These are phyloP conservation scores for Lepidium sativum DNA, from an alignment of 345 rosid genomes.

Conservation along the genomic window DNA sequence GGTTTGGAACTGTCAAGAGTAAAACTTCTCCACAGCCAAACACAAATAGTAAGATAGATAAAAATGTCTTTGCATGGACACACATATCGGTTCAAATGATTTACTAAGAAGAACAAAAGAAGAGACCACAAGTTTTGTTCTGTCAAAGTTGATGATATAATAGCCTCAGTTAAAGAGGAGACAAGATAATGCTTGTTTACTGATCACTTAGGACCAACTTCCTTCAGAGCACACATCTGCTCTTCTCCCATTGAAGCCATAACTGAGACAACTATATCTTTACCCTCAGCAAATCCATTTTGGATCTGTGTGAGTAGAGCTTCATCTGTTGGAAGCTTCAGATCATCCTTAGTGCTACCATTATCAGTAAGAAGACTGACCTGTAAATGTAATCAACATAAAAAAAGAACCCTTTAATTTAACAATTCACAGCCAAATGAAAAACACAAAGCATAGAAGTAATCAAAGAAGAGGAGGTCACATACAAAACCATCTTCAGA, in stretches of 20 bases:
- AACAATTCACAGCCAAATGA: not conserved
- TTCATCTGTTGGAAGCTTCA: conserved; percentile 71
- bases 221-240: too few species aligned
- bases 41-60: conserved; percentile 1
- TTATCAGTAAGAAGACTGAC: conserved; percentile 62
- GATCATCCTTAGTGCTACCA: conserved; percentile 68
- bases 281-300: conserved; percentile 60
- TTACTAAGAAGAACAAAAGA: not conserved
- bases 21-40: not conserved
- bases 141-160: too few species aligned
- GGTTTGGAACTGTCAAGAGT: not conserved
- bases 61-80: not conserved
- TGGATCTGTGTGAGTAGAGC: conserved; percentile 53
- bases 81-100: not conserved
- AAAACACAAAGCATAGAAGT: not conserved
- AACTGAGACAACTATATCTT: conserved; percentile 60
- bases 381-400: conserved; percentile 20
- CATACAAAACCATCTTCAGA: conserved; percentile 78
- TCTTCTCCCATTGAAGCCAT: conserved; percentile 66
- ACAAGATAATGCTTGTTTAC: too few species aligned
- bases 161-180: too few species aligned
- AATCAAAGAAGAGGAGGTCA: not conserved
- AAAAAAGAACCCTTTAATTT: not conserved
- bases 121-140: not conserved
- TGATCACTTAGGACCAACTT: too few species aligned